Base-by-base conservation (phyloP, 2,329 filamentous ascomycete species). In the Trichophyton schoenleinii region DNA sequence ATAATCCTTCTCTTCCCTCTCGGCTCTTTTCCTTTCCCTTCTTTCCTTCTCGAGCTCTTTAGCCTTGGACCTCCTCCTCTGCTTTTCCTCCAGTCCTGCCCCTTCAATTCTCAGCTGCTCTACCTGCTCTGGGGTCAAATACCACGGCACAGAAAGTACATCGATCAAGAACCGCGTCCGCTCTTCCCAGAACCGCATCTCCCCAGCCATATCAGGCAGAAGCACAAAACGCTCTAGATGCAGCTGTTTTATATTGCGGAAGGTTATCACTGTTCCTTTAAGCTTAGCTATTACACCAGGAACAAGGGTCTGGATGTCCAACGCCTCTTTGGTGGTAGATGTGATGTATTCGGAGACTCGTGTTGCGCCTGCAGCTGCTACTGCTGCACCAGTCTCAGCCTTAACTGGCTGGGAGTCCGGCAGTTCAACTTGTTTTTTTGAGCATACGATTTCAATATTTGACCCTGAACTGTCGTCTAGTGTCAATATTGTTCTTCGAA, bases 401-500 rank as follows among this genome's bases (percentile, higher is more conserved):
- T 53, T 5, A 62, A 41, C 69, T 64, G 28, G 71, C 74, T 57
- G 49, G 7, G 49, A 34, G 3, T 20, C 18, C 65, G 38, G 70
- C 72, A 15, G 70, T 62, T 15, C 68, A 66, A 15, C 70, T 58
- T 71, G 69, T 0, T 67, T 66, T 63, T 75, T 75, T 5, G 70
- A 70, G 46, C 79, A 75, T 20, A 81, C 77, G 18, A 85, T 72
- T 57, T 85, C 82, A 61, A 86, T 75, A 3, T 75, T 82, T 0
- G 74, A 75, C 41, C 83, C 83, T 68, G 81, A 84, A 66, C 82
- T 80, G 66, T 87, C 84, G 69, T 87, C 84, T 9, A 87, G 66
- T 0, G 78, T 80, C 42, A 86, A 72, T 49, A 83, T 71, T 38
- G 72, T 75, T 60, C 77, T 78, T 28, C 80, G 77, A 1, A 79